Conservation (phyloP, 192 early-diverging fungal genomes). For the Backusella westeae region DNA sequence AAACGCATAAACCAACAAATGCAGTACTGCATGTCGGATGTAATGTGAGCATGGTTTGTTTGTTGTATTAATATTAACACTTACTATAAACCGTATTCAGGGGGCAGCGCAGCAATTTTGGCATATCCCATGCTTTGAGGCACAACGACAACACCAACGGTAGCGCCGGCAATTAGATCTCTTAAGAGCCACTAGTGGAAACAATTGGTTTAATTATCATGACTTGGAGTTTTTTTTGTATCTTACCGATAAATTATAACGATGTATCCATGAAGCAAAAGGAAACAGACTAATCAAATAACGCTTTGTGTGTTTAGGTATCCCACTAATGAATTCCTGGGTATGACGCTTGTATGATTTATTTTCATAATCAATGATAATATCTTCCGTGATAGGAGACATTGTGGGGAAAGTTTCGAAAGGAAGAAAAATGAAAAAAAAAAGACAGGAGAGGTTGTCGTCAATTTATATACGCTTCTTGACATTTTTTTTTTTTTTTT, state of each 20-base stretch:
- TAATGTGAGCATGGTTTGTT: background rate
- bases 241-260: constrained; percentile 21
- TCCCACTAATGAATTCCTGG: background rate
- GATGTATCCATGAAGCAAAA: constrained; percentile 31
- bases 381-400: background rate
- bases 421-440: background rate
- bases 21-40: constrained; percentile 34
- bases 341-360: constrained; percentile 12
- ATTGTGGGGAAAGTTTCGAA: background rate
- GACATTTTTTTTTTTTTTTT: background rate
- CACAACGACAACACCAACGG: constrained; percentile 74
- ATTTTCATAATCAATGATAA: constrained; percentile 27
- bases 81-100: constrained; percentile 75
- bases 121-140: constrained; percentile 77
- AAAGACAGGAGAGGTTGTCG: background rate
- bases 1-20: constrained; percentile 55
- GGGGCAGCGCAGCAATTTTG: constrained; percentile 63
- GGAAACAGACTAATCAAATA: constrained; percentile 30
- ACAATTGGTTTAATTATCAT: too few relatives aligned
- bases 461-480: background rate
- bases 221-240: too few relatives aligned
- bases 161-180: constrained; percentile 68
- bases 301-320: constrained; percentile 10
- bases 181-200: constrained; percentile 44
- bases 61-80: constrained; percentile 1